Conservation (phyloP, 306 rosid genomes). For the Argentina anserina region DNA sequence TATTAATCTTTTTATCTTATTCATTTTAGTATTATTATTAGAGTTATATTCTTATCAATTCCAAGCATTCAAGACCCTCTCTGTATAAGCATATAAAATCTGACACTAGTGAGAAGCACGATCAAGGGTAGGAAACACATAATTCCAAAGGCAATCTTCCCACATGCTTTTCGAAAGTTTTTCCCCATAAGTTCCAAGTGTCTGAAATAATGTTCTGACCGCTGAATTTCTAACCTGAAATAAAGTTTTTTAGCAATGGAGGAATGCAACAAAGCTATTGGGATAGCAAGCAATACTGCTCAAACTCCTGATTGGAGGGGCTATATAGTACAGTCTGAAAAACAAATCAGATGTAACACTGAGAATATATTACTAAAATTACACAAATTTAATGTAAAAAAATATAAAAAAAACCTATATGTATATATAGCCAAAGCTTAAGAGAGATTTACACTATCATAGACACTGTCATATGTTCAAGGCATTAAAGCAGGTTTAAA, state of each 20-base stretch:
- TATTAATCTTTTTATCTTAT: background rate
- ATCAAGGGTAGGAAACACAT: constrained; percentile 82
- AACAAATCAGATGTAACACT: background rate
- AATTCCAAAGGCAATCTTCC: constrained; percentile 96
- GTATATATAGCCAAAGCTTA: background rate
- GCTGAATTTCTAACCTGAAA: constrained; percentile 94
- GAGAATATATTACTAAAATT: background rate
- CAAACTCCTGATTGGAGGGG: too few relatives aligned
- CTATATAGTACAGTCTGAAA: background rate
- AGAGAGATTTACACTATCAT: background rate
- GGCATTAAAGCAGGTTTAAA: background rate
- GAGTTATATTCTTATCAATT: background rate
- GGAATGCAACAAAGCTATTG: background rate
- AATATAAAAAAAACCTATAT: background rate
- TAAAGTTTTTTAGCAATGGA: background rate
- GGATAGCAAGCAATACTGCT: too few relatives aligned
- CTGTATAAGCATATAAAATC: background rate
- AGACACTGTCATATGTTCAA: background rate
- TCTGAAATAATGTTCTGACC: constrained; percentile 90
- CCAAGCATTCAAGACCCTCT: background rate
- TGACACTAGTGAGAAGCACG: constrained; percentile 74
- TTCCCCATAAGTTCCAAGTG: constrained; percentile 86
- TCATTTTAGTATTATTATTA: background rate
- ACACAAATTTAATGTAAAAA: background rate
- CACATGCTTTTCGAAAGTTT: constrained; percentile 87